Conservation (phyloP, 1,139 yeast genomes). For the Blastobotrys elegans region DNA sequence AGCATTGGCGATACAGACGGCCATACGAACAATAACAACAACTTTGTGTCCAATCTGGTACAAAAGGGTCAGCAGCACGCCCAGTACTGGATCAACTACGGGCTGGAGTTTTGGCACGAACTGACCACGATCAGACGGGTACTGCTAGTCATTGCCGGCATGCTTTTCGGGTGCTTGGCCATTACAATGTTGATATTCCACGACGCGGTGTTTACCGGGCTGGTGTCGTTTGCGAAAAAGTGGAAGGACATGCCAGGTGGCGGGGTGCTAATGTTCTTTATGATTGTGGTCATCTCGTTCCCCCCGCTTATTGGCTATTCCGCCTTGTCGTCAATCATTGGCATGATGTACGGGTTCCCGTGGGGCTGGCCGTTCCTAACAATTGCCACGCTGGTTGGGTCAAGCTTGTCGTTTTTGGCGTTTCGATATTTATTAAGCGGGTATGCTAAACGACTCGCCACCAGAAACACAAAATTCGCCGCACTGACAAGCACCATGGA, state of each 20-base stretch:
- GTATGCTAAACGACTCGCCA: slow-evolving; percentile 52
- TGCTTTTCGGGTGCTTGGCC: slow-evolving; percentile 24
- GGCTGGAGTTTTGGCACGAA: slow-evolving; percentile 11
- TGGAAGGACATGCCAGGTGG: slow-evolving; percentile 49
- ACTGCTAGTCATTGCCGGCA: slow-evolving; percentile 12
- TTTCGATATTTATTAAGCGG: slow-evolving; percentile 57
- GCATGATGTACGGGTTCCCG: slow-evolving; percentile 80
- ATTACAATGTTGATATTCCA: slow-evolving; percentile 46
- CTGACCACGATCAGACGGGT: slow-evolving; percentile 15
- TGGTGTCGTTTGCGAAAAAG: slow-evolving; percentile 45
- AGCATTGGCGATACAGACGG: no score
- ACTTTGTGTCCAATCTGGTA: not conserved
- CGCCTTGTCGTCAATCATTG: slow-evolving; percentile 60
- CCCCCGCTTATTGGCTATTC: slow-evolving; percentile 90
- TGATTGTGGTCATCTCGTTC: slow-evolving; percentile 53
- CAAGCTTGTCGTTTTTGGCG: slow-evolving; percentile 62
- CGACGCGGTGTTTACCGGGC: slow-evolving; percentile 39
- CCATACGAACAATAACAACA: no score
- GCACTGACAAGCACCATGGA: slow-evolving; percentile 74
- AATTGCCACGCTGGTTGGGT: slow-evolving; percentile 64
- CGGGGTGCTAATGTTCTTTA: slow-evolving; percentile 46
- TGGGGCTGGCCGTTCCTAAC: slow-evolving; percentile 77
- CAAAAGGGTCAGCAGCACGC: not conserved
- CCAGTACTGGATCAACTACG: slow-evolving; percentile 3
- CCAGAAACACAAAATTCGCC: slow-evolving; percentile 56